A percentile compares a stretch with the other conserved stretches of the same genome.
Evolutionary conservation across 2,329 filamentous ascomycete species (phyloP).

Genomic region (Penicillium sp.): DNA sequence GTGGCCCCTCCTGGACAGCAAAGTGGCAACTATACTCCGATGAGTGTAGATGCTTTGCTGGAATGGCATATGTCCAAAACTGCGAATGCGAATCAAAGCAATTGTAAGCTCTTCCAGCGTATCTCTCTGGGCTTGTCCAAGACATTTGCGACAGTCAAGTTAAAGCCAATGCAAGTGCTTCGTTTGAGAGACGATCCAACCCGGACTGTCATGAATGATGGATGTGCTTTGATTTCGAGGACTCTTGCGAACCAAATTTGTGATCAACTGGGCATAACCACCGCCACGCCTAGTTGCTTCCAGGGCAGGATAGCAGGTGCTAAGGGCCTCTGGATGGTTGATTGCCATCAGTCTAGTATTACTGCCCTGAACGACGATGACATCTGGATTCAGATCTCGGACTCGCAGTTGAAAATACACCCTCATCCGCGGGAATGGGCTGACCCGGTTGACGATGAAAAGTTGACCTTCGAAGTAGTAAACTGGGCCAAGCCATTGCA

Average conservation of each 20-base stretch:
- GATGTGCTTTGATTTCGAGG: conserved; percentile 57
- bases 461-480: conserved; percentile 59
- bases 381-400: conserved; percentile 57
- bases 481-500: conserved; percentile 48
- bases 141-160: conserved; percentile 40
- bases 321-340: conserved; percentile 63
- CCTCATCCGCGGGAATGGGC: conserved; percentile 41
- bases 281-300: conserved; percentile 51
- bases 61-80: conserved; percentile 47
- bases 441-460: conserved; percentile 38
- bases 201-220: conserved; percentile 48
- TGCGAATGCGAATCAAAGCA: conserved; percentile 39
- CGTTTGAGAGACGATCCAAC: conserved; percentile 31
- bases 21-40: conserved; percentile 35
- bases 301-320: conserved; percentile 61
- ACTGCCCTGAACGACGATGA: conserved; percentile 21
- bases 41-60: conserved; percentile 42
- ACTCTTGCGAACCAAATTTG: conserved; percentile 51
- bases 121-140: conserved; percentile 47
- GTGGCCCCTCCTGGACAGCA: conserved; percentile 27
- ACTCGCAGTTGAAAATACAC: conserved; percentile 59
- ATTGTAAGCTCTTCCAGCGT: conserved; percentile 49
- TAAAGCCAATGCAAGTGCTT: conserved; percentile 41
- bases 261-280: conserved; percentile 41
- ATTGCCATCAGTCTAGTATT: conserved; percentile 36